A percentile compares a stretch with the other conserved stretches of the same genome.
Conservation (phyloP, 192 early-diverging fungal species). For the Chytriomyces confervae region DNA sequence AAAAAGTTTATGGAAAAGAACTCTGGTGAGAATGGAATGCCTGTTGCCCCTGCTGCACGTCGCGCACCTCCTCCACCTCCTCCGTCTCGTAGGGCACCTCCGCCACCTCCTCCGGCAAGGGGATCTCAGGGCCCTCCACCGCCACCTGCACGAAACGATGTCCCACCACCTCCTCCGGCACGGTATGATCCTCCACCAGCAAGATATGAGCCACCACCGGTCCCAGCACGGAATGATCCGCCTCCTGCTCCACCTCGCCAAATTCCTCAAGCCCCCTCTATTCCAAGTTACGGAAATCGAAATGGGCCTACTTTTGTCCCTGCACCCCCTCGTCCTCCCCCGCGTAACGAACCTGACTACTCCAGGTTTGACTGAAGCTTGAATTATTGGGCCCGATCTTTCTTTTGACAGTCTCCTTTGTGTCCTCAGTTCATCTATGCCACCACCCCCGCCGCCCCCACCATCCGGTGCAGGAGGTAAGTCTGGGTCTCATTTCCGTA, state of each 20-base stretch:
- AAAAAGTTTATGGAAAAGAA: conserved; percentile 61
- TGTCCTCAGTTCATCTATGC: conserved; percentile 34
- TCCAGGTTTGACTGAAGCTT: not conserved
- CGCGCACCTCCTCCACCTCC: conserved; percentile 28
- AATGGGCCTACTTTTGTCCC: not conserved
- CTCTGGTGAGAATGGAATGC: conserved; percentile 27
- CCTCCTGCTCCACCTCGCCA: conserved; percentile 22
- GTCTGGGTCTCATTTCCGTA: not conserved
- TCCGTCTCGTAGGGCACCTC: conserved; percentile 37
- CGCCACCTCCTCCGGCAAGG: conserved; percentile 46
- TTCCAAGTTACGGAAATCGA: conserved; percentile 30
- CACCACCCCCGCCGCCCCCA: conserved; percentile 37
- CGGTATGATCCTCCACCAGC: conserved; percentile 37
- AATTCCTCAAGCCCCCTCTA: conserved; percentile 26
- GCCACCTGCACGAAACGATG: conserved; percentile 33
- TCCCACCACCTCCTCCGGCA: conserved; percentile 24
- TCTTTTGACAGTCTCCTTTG: not conserved
- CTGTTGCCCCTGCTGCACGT: conserved; percentile 23
- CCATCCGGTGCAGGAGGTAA: conserved; percentile 32
- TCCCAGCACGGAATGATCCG: conserved; percentile 14
- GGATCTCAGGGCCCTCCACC: conserved; percentile 35
- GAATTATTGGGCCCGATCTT: not conserved
- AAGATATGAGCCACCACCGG: conserved; percentile 21
- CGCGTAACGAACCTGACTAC: not conserved
- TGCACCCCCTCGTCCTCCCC: conserved; percentile 22